These are phyloP conservation scores for Leptoxyphium fumago DNA, from an alignment of 2,329 filamentous ascomycete species.

Conservation along the genomic window DNA sequence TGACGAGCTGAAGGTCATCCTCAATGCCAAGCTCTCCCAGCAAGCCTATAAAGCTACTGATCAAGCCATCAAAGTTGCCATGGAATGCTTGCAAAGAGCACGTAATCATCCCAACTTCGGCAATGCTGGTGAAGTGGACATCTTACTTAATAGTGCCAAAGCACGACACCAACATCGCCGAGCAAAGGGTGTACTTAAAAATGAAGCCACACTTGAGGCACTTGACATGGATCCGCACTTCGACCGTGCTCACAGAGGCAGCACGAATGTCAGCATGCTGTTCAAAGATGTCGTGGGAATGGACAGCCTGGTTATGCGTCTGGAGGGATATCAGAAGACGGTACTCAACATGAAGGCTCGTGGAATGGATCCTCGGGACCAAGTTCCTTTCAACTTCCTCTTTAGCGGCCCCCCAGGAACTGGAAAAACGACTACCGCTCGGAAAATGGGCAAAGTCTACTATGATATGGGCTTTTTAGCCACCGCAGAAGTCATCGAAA, in stretches of 20 bases:
- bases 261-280: slow-evolving; percentile 36
- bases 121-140: slow-evolving; percentile 65
- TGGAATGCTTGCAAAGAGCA: slow-evolving; percentile 44
- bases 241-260: slow-evolving; percentile 34
- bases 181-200: slow-evolving; percentile 14
- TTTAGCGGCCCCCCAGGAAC: slow-evolving; percentile 55
- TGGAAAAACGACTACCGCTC: slow-evolving; percentile 58
- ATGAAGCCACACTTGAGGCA: slow-evolving; percentile 24
- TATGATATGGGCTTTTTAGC: slow-evolving; percentile 60
- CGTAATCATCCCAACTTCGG: slow-evolving; percentile 53
- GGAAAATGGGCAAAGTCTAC: slow-evolving; percentile 59
- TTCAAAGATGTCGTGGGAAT: slow-evolving; percentile 47
- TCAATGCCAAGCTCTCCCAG: slow-evolving; percentile 47
- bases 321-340: slow-evolving; percentile 41
- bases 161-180: slow-evolving; percentile 32
- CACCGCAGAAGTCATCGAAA: slow-evolving; percentile 45
- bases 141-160: slow-evolving; percentile 46
- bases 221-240: slow-evolving; percentile 45
- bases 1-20: slow-evolving; percentile 41
- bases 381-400: slow-evolving; percentile 53
- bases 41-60: slow-evolving; percentile 39
- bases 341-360: slow-evolving; percentile 37
- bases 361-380: slow-evolving; percentile 40
- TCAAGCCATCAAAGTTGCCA: slow-evolving; percentile 37
- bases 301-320: slow-evolving; percentile 37